Percentiles rank a stretch among this genome's conserved stretches.
Conservation (phyloP, 139 green algal species). For the Chlorella sorokiniana region DNA sequence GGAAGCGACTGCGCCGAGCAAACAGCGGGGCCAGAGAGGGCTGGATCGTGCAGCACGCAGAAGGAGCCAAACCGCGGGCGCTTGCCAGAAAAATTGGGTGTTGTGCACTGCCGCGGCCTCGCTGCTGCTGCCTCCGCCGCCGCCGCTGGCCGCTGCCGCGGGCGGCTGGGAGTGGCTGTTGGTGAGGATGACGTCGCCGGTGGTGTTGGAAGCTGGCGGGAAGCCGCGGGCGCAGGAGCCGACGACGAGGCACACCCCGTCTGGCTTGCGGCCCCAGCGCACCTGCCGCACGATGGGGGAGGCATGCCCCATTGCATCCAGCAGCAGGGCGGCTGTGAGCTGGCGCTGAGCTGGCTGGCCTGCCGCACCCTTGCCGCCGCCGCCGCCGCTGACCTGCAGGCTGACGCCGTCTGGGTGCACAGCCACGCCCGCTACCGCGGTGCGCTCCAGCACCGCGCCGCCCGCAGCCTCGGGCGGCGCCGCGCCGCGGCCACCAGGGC, state of each 20-base stretch:
- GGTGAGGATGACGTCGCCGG: constrained; percentile 88
- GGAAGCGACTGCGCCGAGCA: too few relatives aligned
- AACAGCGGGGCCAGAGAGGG: neutral
- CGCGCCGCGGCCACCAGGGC: constrained; percentile 49
- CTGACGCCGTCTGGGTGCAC: constrained; percentile 67
- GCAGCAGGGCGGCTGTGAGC: constrained; percentile 69
- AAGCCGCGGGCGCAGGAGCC: constrained; percentile 85
- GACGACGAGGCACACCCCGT: constrained; percentile 96
- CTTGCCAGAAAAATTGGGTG: constrained; percentile 16
- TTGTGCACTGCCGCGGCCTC: neutral
- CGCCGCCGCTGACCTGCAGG: constrained; percentile 45
- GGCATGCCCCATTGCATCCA: constrained; percentile 95
- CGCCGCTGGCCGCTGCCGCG: neutral
- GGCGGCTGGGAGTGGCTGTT: constrained; percentile 22
- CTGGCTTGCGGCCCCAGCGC: constrained; percentile 81
- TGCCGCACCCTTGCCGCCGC: constrained; percentile 6
- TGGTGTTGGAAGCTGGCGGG: constrained; percentile 68
- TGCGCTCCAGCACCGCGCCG: constrained; percentile 76
- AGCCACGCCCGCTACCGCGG: constrained; percentile 45
- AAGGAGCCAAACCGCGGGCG: neutral
- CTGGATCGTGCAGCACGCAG: neutral
- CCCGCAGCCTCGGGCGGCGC: constrained; percentile 64
- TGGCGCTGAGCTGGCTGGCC: neutral
- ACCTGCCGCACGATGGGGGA: constrained; percentile 91
- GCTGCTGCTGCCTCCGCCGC: constrained; percentile 36